phyloP scores from a whole-genome alignment of 768 basidiomycete species.

The Auricularia sp. region DNA sequence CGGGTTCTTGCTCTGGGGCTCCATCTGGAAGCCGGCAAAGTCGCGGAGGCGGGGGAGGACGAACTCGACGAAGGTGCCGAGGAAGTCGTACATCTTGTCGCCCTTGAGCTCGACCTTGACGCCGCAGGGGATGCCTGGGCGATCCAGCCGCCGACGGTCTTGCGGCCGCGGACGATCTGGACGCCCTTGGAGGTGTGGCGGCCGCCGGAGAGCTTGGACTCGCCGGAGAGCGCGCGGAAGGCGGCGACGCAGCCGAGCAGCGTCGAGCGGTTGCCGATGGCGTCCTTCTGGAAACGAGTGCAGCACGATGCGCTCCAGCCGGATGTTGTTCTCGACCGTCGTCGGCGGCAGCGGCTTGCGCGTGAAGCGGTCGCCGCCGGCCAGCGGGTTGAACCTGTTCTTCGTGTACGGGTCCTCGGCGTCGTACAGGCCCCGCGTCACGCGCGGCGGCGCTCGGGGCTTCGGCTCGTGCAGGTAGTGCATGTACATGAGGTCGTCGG shows the following conservation, averaged over 20 bases:
- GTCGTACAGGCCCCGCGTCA: slow-evolving; percentile 61
- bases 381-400: slow-evolving; percentile 63
- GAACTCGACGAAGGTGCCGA: slow-evolving; percentile 80
- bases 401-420: slow-evolving; percentile 73
- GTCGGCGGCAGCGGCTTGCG: slow-evolving; percentile 57
- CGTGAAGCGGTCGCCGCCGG: slow-evolving; percentile 53
- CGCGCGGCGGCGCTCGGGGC: slow-evolving; percentile 41
- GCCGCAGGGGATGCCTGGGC: slow-evolving; percentile 72
- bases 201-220: slow-evolving; percentile 65
- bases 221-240: slow-evolving; percentile 77
- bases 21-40: slow-evolving; percentile 73
- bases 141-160: slow-evolving; percentile 76
- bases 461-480: slow-evolving; percentile 69
- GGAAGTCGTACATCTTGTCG: slow-evolving; percentile 89
- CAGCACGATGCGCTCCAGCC: slow-evolving; percentile 74
- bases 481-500: slow-evolving; percentile 90
- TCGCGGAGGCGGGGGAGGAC: slow-evolving; percentile 91
- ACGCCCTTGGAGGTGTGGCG: slow-evolving; percentile 63
- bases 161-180: slow-evolving; percentile 58
- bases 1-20: slow-evolving; percentile 55
- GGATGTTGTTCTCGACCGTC: slow-evolving; percentile 57
- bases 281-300: slow-evolving; percentile 84
- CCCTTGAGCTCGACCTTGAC: slow-evolving; percentile 87
- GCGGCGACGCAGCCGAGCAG: slow-evolving; percentile 83
- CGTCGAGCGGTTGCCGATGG: slow-evolving; percentile 54